Evolutionary conservation across 108 stramenopile genomes (phyloP).

Genomic region (Epithemia pelagica): DNA sequence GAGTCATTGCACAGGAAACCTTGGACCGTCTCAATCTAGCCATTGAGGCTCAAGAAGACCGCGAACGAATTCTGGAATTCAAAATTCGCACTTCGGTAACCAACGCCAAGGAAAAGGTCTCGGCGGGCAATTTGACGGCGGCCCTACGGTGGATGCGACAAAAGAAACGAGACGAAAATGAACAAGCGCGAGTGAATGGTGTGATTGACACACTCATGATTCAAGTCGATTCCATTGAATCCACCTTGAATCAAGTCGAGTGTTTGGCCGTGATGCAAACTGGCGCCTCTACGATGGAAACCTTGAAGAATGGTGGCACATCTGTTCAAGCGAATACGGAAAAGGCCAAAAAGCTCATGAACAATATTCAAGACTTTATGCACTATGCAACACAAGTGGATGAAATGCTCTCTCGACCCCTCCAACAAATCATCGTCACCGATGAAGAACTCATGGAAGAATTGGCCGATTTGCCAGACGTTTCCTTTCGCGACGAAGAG

Average conservation of each 20-base stretch:
- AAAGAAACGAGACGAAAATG: background rate
- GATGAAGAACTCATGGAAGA: background rate
- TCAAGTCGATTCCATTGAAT: background rate
- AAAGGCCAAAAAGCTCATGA: background rate
- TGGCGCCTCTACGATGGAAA: background rate
- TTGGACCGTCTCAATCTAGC: background rate
- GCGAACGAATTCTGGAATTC: background rate
- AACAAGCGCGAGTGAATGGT: background rate
- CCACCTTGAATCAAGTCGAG: background rate
- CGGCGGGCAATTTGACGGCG: background rate
- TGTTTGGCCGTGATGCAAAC: background rate
- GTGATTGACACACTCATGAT: background rate
- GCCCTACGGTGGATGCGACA: background rate
- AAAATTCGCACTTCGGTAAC: background rate
- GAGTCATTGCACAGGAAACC: no score
- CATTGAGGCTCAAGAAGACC: background rate
- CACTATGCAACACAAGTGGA: background rate
- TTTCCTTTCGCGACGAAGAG: no score
- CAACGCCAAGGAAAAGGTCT: background rate
- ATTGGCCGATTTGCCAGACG: background rate
- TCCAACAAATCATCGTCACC: background rate
- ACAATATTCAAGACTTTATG: background rate
- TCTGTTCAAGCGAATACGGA: background rate
- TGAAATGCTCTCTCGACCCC: background rate
- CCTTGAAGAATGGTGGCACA: background rate